A percentile compares a stretch with the other conserved stretches of the same genome.
These are phyloP conservation scores for Vigna mungo DNA, from an alignment of 306 rosid genomes.

Conservation along the genomic window DNA sequence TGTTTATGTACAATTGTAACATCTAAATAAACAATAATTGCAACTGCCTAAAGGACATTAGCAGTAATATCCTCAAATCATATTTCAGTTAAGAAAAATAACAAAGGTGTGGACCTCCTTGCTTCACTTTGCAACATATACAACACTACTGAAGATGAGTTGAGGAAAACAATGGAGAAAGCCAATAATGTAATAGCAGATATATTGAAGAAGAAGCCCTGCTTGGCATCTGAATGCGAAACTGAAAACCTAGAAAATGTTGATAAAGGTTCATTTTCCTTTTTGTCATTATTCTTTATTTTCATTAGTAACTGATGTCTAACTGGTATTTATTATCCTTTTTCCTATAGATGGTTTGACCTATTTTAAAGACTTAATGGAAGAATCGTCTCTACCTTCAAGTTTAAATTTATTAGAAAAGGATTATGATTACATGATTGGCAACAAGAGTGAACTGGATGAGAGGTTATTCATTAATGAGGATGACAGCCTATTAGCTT, in stretches of 20 bases:
- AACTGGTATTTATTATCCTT: slow-evolving; percentile 32
- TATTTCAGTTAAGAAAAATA: slow-evolving; percentile 73
- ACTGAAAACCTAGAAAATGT: slow-evolving; percentile 72
- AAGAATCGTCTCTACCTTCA: slow-evolving; percentile 65
- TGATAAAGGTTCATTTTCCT: slow-evolving; percentile 65
- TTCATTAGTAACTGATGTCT: background rate
- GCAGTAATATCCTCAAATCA: background rate
- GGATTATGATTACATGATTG: slow-evolving; percentile 72
- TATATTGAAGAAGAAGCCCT: slow-evolving; percentile 81
- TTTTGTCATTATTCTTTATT: slow-evolving; percentile 19
- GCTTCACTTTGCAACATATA: slow-evolving; percentile 85
- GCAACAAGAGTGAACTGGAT: slow-evolving; percentile 80
- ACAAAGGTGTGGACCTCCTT: slow-evolving; percentile 80
- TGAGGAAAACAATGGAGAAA: slow-evolving; percentile 82
- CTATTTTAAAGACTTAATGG: slow-evolving; percentile 83
- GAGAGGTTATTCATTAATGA: slow-evolving; percentile 87
- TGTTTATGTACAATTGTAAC: background rate
- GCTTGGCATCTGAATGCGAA: slow-evolving; percentile 74
- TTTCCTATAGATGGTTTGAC: slow-evolving; percentile 78
- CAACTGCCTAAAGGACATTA: background rate
- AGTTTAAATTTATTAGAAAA: slow-evolving; percentile 76
- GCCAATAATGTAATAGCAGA: slow-evolving; percentile 76
- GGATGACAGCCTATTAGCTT: slow-evolving; percentile 87
- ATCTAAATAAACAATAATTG: background rate
- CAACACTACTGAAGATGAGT: slow-evolving; percentile 84